Evolutionary conservation across 805 yeast genomes (phyloP), one percentile per base, ranked within the genome.

Genomic region (Candida pini): DNA sequence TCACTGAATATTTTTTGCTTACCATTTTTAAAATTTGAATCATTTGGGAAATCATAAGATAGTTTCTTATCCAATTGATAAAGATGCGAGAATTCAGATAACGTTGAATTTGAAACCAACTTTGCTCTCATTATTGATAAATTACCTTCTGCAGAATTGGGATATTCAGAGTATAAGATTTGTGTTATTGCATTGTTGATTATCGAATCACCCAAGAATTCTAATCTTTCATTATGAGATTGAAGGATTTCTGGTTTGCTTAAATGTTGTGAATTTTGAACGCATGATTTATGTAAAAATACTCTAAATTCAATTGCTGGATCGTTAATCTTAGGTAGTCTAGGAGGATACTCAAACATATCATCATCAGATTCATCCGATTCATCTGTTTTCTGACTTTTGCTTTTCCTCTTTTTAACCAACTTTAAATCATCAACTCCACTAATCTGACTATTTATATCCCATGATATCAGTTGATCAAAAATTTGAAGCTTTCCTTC

Each of bases 191-290:
- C 64, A 35, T 71, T 72, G 51, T 85, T 83, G 39, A 90, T 62
- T 15, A 87, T 73, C 1, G 97, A 78, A 61, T 90, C 97, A 12
- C 97, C 97, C 28, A 86, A 63, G 52, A 87, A 90, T 62, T 90
- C 97, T 16, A 88, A 64, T 32, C 96, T 68, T 64, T 89, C 97
- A 55, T 90, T 85, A 48, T 86, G 89, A 2, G 78, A 63, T 33
- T 68, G 63, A 18, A 81, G 63, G 34, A 72, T 63, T 44, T 81
- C 90, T 4, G 62, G 56, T 32, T 69, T 73, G n/a, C 74, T 63
- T 31, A 80, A 56, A 44, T 73, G 75, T 5, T 73, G 55, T 41
- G 73, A 72, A 43, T 73, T 74, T 40, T 79, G 76, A 12, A 80
- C 70, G 3, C 74, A 64, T 0, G 96, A 88, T 45, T 79, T 78